Evolutionary conservation across 192 early-diverging fungal species (phyloP).

Genomic region (Backusella sp.): DNA sequence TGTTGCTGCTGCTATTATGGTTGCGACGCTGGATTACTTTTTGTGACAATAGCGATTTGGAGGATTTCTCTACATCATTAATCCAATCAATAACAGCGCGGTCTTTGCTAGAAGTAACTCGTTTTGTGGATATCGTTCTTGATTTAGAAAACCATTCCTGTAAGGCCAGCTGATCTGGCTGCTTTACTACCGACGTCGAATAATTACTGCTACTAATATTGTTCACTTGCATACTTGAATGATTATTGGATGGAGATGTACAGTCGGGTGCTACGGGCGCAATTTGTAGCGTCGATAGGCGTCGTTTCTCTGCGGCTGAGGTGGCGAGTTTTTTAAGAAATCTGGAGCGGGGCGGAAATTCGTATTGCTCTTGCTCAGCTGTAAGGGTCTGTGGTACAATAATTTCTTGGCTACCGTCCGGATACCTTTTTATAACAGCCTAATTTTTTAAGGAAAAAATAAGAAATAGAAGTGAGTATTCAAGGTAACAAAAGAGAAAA

Average conservation of each 20-base stretch:
- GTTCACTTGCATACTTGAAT: not conserved
- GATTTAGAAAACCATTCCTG: slow-evolving; percentile 31
- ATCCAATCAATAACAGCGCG: slow-evolving; percentile 29
- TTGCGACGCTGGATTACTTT: not conserved
- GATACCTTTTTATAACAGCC: slow-evolving; percentile 28
- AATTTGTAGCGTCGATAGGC: slow-evolving; percentile 9
- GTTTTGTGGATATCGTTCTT: not conserved
- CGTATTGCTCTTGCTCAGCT: slow-evolving; percentile 30
- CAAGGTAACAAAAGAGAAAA: slow-evolving; percentile 2
- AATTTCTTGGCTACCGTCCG: slow-evolving; percentile 29
- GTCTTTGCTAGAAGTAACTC: slow-evolving; percentile 8
- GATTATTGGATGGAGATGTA: not conserved
- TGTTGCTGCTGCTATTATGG: not conserved
- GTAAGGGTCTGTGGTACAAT: slow-evolving; percentile 30
- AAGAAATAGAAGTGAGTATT: slow-evolving; percentile 7
- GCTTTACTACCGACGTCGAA: not conserved
- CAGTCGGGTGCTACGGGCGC: not conserved
- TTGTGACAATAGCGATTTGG: not conserved
- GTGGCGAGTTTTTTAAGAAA: slow-evolving; percentile 26
- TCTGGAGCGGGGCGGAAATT: slow-evolving; percentile 30
- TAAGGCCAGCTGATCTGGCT: slow-evolving; percentile 23
- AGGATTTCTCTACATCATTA: slow-evolving; percentile 19
- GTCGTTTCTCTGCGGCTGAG: slow-evolving; percentile 23
- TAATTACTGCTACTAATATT: not conserved
- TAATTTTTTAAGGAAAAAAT: slow-evolving; percentile 2